A percentile compares a stretch with the other conserved stretches of the same genome.
Conservation (phyloP, 257 asterid genomes). For the Buddleja alternifolia region DNA sequence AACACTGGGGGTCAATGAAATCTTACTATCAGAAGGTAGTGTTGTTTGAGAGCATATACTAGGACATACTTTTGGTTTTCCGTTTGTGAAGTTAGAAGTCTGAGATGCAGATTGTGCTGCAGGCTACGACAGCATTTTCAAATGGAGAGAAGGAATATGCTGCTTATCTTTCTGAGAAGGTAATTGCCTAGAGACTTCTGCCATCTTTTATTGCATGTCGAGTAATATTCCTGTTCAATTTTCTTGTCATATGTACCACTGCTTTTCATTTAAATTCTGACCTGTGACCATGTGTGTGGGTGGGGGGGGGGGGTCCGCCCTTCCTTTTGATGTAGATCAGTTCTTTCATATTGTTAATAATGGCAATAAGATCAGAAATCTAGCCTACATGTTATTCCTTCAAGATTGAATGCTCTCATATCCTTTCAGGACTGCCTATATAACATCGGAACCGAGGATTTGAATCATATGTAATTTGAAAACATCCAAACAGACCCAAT, state of each 20-base stretch:
- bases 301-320: background rate
- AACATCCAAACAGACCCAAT: too few species aligned
- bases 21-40: constrained; percentile 79
- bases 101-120: constrained; percentile 40
- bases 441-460: too few species aligned
- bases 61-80: constrained; percentile 2
- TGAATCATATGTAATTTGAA: too few species aligned
- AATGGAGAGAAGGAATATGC: constrained; percentile 79
- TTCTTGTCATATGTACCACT: background rate
- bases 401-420: background rate
- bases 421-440: background rate
- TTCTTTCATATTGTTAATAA: constrained; percentile 25
- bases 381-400: constrained; percentile 3
- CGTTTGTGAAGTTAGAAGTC: constrained; percentile 19
- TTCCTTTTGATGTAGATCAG: constrained; percentile 1
- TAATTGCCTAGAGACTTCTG: constrained; percentile 33
- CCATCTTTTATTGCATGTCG: constrained; percentile 10
- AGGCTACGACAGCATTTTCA: constrained; percentile 92
- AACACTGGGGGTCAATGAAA: constrained; percentile 86
- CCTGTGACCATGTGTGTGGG: background rate
- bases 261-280: constrained; percentile 4
- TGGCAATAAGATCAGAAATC: background rate
- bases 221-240: constrained; percentile 4
- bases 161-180: constrained; percentile 85
- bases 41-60: constrained; percentile 17